Evolutionary conservation across 2,329 filamentous ascomycete genomes (phyloP), one percentile per base, ranked within the genome.

Genomic region (Cryphonectria parasitica): DNA sequence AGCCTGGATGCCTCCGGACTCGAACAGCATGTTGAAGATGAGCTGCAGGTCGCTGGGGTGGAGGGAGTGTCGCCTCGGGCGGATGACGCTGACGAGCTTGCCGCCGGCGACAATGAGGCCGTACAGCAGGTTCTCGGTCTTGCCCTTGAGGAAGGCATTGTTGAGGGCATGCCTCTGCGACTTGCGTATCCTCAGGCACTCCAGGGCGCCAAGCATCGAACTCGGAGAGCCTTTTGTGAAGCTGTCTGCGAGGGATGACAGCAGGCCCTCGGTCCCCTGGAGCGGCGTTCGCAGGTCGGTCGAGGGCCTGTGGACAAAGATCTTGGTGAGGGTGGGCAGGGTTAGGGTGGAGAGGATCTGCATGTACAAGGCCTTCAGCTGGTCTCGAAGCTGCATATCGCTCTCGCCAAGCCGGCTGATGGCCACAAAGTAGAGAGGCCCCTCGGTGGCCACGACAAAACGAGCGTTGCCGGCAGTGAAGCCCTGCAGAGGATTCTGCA

Each of bases 21-120:
- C 95, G 77, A 99, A 99, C 1, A 99, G 89, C 97, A 99, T 99
- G 78, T 98, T 98, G 86, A 99, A 99, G 72, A 99, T 95, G 62
- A 99, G 88, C 77, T 98, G 95, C 34, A 99, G 86, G 78, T 99
- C 96, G 73, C 95, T 95, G 0, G 97, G 96, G 76, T 99, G 97
- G 2, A 99, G 86, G 0, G 95, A 98, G 80, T 99, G 96, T 70
- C 96, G 93, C 75, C 97, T 95, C 7, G 97, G 97, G 52, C 96
- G 88, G 70, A 98, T 92, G 52, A 99, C 97, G 78, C 95, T 98
- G 74, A 99, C 96, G 7, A 99, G 90, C 76, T 92, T 91, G 6
- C 95, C 95, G 17, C 95, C 94, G 5, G 96, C 96, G 22, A 98
- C 95, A 72, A 99, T 91, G 17, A 99, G 87, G 1, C 96, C 96